Conservation (phyloP, 169 alveolate genomes). For the Eimeria praecox region DNA sequence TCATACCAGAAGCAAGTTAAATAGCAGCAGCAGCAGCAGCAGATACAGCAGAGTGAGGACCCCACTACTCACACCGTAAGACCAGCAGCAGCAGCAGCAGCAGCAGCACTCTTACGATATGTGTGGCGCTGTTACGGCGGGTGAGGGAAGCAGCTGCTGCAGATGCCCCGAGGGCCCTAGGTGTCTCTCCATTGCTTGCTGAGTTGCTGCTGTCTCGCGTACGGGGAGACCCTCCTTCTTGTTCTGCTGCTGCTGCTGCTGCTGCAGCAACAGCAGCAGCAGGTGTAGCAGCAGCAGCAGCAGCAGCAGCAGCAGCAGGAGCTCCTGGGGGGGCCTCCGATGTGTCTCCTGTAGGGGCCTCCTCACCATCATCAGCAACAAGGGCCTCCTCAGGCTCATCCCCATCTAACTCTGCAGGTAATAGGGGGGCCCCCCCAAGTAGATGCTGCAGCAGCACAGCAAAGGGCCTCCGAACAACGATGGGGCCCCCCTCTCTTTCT, state of each 20-base stretch:
- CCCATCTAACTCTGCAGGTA: not conserved
- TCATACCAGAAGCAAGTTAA: not conserved
- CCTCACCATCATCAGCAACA: not conserved
- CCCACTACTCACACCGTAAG: not conserved
- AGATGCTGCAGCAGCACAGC: conserved; percentile 52
- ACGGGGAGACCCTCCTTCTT: not conserved
- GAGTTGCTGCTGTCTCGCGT: not conserved
- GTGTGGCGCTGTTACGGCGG: not conserved
- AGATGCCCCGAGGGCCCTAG: not conserved
- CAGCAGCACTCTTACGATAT: not conserved
- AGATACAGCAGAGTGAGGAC: not conserved
- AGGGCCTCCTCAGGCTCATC: not conserved
- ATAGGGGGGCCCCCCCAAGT: conserved; percentile 19
- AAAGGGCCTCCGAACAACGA: conserved; percentile 26
- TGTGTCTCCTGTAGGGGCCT: not conserved
- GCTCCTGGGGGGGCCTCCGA: not conserved
- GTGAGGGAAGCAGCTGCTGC: not conserved
- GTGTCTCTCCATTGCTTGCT: not conserved
- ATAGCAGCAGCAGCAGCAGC: too few species aligned
- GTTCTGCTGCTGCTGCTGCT: conserved; percentile 3
- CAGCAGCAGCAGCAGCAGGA: not conserved
- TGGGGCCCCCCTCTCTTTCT: conserved; percentile 37
- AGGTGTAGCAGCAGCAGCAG: too few species aligned
- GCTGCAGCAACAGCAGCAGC: not conserved
- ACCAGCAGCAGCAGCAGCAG: conserved; percentile 7